These are phyloP conservation scores for Leptoxyphium fumago DNA, from an alignment of 2,329 filamentous ascomycete genomes.

Conservation along the genomic window DNA sequence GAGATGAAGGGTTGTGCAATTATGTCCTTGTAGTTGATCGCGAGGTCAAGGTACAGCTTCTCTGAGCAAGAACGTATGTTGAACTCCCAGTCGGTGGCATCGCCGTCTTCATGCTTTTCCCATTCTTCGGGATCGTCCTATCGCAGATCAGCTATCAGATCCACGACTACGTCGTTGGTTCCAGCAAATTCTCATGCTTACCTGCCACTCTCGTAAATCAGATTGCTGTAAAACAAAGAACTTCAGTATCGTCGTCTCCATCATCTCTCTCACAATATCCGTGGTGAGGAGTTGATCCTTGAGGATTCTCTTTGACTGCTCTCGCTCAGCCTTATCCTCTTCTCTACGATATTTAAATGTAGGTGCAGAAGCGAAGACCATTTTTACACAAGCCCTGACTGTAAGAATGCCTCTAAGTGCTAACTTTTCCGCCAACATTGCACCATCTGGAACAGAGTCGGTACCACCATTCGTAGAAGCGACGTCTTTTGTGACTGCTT, in stretches of 20 bases:
- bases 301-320: slow-evolving; percentile 51
- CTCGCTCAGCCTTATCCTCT: slow-evolving; percentile 62
- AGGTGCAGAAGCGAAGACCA: slow-evolving; percentile 66
- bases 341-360: slow-evolving; percentile 71
- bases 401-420: slow-evolving; percentile 72
- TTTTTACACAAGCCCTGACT: slow-evolving; percentile 67
- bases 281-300: slow-evolving; percentile 62
- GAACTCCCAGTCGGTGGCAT: slow-evolving; percentile 79
- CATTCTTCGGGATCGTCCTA: slow-evolving; percentile 79
- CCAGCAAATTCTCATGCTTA: not conserved
- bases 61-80: slow-evolving; percentile 85
- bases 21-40: slow-evolving; percentile 74
- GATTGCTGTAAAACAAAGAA: slow-evolving; percentile 77
- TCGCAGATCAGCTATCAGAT: not conserved
- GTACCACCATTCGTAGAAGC: slow-evolving; percentile 27
- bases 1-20: slow-evolving; percentile 64
- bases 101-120: slow-evolving; percentile 73
- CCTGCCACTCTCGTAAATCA: slow-evolving; percentile 79
- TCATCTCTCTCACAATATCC: slow-evolving; percentile 63
- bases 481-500: slow-evolving; percentile 18
- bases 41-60: slow-evolving; percentile 80
- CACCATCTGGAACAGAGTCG: slow-evolving; percentile 26
- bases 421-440: slow-evolving; percentile 49
- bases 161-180: no score
- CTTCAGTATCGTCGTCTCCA: slow-evolving; percentile 69